Conservation (phyloP, 148 eudicot species). For the Pharnaceum exiguum region DNA sequence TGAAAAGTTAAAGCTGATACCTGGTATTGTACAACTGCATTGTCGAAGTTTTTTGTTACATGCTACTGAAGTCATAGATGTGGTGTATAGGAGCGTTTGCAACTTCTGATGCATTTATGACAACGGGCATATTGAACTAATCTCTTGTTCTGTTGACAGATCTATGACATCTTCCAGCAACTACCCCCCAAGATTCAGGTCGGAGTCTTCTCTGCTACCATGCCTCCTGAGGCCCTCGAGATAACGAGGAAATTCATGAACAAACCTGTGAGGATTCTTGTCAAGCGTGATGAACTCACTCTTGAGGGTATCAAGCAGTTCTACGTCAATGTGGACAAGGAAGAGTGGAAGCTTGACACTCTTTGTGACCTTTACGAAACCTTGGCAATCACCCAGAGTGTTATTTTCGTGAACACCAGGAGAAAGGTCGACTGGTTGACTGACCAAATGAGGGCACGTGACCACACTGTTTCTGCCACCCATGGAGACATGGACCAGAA, state of each 20-base stretch:
- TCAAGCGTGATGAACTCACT: constrained; percentile 77
- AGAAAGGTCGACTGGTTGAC: constrained; percentile 82
- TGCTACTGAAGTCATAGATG: too few relatives aligned
- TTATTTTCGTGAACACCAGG: constrained; percentile 69
- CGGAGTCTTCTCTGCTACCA: constrained; percentile 76
- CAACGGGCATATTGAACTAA: background rate
- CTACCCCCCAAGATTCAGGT: constrained; percentile 73
- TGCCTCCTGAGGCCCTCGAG: constrained; percentile 83
- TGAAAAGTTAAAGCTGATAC: too few relatives aligned
- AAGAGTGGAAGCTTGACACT: constrained; percentile 77
- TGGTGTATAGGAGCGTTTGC: too few relatives aligned
- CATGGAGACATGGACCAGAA: constrained; percentile 90
- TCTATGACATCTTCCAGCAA: constrained; percentile 62
- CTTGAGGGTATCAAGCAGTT: constrained; percentile 83
- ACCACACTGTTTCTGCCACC: constrained; percentile 75
- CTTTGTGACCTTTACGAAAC: constrained; percentile 75
- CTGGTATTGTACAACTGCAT: too few relatives aligned
- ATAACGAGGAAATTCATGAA: constrained; percentile 79
- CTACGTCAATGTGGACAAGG: constrained; percentile 72
- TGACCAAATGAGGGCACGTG: constrained; percentile 77
- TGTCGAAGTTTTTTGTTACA: too few relatives aligned
- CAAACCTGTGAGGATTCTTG: constrained; percentile 76
- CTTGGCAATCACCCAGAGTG: constrained; percentile 70
- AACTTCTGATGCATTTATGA: too few relatives aligned
- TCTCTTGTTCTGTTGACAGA: constrained; percentile 29